These are phyloP conservation scores for Tetraselmis striata DNA, from an alignment of 139 green algal species.

Conservation along the genomic window DNA sequence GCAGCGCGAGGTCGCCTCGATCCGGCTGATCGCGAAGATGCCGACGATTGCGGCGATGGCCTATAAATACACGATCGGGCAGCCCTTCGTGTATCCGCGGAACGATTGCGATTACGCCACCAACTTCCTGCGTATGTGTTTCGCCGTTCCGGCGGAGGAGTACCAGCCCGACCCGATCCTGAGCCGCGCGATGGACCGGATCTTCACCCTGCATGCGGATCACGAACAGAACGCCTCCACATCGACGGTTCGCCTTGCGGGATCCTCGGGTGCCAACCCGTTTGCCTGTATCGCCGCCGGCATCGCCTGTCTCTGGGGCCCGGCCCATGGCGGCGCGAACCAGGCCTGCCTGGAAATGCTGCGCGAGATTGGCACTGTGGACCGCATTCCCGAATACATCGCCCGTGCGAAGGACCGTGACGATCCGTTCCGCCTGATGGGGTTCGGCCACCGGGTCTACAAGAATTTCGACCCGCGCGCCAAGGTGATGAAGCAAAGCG, in stretches of 20 bases:
- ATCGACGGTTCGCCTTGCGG: slow-evolving; percentile 43
- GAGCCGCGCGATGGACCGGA: slow-evolving; percentile 44
- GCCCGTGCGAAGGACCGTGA: slow-evolving; percentile 50
- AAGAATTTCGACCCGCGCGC: slow-evolving; percentile 63
- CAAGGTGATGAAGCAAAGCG: slow-evolving; percentile 47
- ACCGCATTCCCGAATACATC: slow-evolving; percentile 36
- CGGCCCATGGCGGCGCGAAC: slow-evolving; percentile 65
- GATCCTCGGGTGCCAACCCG: slow-evolving; percentile 59
- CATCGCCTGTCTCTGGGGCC: slow-evolving; percentile 62
- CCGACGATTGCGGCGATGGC: slow-evolving; percentile 60
- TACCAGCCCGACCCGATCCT: slow-evolving; percentile 49
- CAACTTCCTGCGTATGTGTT: slow-evolving; percentile 65
- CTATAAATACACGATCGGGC: slow-evolving; percentile 45
- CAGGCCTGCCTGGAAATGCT: slow-evolving; percentile 56
- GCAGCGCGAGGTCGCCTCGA: slow-evolving; percentile 36
- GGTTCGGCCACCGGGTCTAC: slow-evolving; percentile 70
- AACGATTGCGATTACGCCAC: slow-evolving; percentile 52
- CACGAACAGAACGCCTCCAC: slow-evolving; percentile 69
- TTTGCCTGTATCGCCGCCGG: slow-evolving; percentile 65
- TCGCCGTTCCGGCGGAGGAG: slow-evolving; percentile 30
- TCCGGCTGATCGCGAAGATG: slow-evolving; percentile 63
- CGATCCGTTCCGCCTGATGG: slow-evolving; percentile 64
- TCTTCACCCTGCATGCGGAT: slow-evolving; percentile 67
- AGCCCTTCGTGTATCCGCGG: slow-evolving; percentile 60
- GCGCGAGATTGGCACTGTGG: slow-evolving; percentile 34